Base-by-base conservation (phyloP, 2,329 filamentous ascomycete genomes). In the Botryotinia narcissicola region DNA sequence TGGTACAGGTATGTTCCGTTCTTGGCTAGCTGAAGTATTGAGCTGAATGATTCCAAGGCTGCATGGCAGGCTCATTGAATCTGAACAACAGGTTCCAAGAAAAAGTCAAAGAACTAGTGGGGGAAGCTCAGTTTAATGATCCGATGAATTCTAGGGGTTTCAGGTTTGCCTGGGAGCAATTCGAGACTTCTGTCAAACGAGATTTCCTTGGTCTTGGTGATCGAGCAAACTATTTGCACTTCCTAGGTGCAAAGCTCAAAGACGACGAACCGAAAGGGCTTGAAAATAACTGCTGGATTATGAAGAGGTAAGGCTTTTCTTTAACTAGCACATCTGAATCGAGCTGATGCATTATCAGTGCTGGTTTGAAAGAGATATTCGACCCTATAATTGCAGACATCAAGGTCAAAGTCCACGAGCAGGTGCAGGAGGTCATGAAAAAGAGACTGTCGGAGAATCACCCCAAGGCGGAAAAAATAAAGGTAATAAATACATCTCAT, bases 351-450 rank as follows among this genome's bases (percentile, higher is more conserved):
- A 16, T 32, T 12, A 29, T 0, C 29, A 72, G 70, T 20, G 5
- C 81, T 88, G 75, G 87, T 89, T 73, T 89, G 87, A 73, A 87
- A 87, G 72, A 92, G 90, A 35, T 84, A 80, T 74, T 78, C 79
- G 6, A 78, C 60, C 83, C 84, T 85, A 35, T 84, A 80, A 69
- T 83, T 81, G 0, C 78, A 79, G 0, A 84, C 84, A 66, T 77
- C 85, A 18, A 81, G 82, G 51, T 80, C 78, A 48, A 85, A 14
- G 80, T 87, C 1, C 75, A 82, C 22, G 81, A 84, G 71, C 83
- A 86, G 51, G 82, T 85, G 74, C 79, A 82, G 40, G 76, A 84
- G 10, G 83, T 86, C 63, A 83, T 81, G 1, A 82, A 82, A 3
- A 77, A 75, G 37, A 48, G 75, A 57, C 18, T 72, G 5, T 22